Conservation (phyloP, 345 rosid genomes). For the Camelina hispida region DNA sequence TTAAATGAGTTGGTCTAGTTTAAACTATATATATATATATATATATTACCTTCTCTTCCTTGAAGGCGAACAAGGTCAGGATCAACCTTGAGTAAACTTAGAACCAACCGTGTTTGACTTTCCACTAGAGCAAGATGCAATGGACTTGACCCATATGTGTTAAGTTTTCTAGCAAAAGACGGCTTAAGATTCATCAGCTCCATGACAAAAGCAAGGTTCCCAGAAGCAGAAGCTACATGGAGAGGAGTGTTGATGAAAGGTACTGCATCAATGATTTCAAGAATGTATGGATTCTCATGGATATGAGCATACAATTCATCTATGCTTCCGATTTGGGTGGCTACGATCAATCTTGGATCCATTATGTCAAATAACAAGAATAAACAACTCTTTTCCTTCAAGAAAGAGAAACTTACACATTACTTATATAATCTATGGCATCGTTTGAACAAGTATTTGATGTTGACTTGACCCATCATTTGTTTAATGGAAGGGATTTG, state of each 20-base stretch:
- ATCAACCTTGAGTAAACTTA: conserved; percentile 23
- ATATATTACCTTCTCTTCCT: conserved; percentile 36
- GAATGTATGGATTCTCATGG: conserved; percentile 33
- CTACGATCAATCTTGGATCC: conserved; percentile 36
- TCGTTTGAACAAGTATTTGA: conserved; percentile 13
- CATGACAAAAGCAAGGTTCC: conserved; percentile 41
- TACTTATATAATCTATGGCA: not conserved
- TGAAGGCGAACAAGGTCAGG: conserved; percentile 32
- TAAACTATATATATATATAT: not conserved
- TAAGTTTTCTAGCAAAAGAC: conserved; percentile 50
- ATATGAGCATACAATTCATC: conserved; percentile 38
- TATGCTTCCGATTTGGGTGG: conserved; percentile 27
- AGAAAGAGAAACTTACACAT: conserved; percentile 1
- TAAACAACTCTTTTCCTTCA: not conserved
- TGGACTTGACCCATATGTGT: conserved; percentile 41
- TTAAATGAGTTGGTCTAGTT: no score
- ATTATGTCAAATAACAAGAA: conserved; percentile 14
- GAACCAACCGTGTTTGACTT: conserved; percentile 9
- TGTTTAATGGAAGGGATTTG: conserved; percentile 23
- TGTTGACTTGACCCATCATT: conserved; percentile 13
- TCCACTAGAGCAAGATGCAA: conserved; percentile 46
- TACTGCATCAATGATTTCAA: no score
- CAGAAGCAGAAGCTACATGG: conserved; percentile 44
- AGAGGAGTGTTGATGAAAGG: conserved; percentile 51
- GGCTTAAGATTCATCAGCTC: conserved; percentile 49